These are phyloP conservation scores for Penicillium cosmopolitanum DNA, from an alignment of 495 filamentous ascomycete species.

Conservation along the genomic window DNA sequence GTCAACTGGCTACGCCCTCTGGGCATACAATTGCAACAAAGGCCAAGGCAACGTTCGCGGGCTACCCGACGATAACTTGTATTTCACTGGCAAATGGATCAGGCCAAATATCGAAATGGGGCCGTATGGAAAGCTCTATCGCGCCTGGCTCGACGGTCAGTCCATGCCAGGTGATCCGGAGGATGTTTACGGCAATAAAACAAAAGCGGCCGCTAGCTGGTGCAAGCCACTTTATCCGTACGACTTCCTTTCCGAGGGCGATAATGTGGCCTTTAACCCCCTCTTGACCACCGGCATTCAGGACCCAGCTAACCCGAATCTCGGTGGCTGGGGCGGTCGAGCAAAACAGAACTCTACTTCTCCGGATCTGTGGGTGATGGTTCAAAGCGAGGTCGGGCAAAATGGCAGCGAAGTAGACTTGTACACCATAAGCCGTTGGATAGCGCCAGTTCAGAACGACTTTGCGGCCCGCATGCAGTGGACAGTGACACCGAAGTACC, in stretches of 20 bases:
- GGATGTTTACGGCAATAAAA: constrained; percentile 17
- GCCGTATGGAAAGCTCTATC: constrained; percentile 40
- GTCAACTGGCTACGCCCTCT: constrained; percentile 35
- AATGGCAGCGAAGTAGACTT: constrained; percentile 8
- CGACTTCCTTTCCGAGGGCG: constrained; percentile 44
- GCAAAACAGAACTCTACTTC: constrained; percentile 36
- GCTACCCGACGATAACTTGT: constrained; percentile 40
- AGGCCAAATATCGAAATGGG: constrained; percentile 44
- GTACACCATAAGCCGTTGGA: constrained; percentile 34
- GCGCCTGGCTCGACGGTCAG: constrained; percentile 24
- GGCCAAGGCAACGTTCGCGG: constrained; percentile 24
- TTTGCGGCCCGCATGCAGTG: constrained; percentile 50
- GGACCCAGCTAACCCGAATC: constrained; percentile 39
- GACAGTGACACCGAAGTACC: constrained; percentile 32
- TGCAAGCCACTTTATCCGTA: constrained; percentile 9
- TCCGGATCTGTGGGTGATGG: constrained; percentile 41
- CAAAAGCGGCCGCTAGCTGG: not conserved
- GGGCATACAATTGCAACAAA: constrained; percentile 27
- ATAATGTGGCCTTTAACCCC: constrained; percentile 44
- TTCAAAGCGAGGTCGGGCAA: constrained; percentile 5
- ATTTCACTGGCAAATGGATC: constrained; percentile 43
- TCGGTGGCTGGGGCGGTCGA: constrained; percentile 47
- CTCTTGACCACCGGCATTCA: constrained; percentile 45
- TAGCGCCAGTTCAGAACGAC: constrained; percentile 46
- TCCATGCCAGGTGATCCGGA: constrained; percentile 29